Evolutionary conservation across 805 yeast genomes (phyloP).

Genomic region (Yamadazyma philogaea): DNA sequence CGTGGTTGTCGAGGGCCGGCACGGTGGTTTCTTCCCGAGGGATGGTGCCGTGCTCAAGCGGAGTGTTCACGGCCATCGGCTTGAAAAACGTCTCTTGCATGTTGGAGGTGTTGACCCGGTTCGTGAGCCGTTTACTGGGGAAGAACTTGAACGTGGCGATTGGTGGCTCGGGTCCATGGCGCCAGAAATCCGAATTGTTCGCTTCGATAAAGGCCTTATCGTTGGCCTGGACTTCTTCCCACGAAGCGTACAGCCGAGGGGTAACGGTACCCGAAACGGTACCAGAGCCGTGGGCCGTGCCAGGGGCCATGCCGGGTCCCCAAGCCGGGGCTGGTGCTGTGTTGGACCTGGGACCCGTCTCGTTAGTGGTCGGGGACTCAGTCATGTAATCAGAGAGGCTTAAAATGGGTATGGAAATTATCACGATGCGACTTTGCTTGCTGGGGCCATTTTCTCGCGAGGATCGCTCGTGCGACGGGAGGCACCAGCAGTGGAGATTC

Average conservation of each 20-base stretch:
- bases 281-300: not conserved
- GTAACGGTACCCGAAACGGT: no score
- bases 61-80: constrained; percentile 25
- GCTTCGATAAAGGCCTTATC: not conserved
- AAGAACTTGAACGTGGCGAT: constrained; percentile 24
- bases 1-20: not conserved
- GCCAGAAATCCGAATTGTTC: constrained; percentile 20
- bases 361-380: not conserved
- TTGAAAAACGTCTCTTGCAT: constrained; percentile 10
- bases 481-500: no score
- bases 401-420: not conserved
- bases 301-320: no score
- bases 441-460: no score
- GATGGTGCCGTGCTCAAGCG: constrained; percentile 16
- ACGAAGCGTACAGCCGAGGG: no score
- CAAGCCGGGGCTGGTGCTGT: no score
- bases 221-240: not conserved
- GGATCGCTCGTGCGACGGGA: no score
- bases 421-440: not conserved
- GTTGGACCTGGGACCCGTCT: not conserved
- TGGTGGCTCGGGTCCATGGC: constrained; percentile 27
- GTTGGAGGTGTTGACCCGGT: constrained; percentile 5
- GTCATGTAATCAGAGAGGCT: not conserved
- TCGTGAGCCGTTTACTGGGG: constrained; percentile 10
- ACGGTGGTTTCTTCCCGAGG: not conserved